phyloP scores from a whole-genome alignment of 257 asterid species.

The Solanum tarijense region DNA sequence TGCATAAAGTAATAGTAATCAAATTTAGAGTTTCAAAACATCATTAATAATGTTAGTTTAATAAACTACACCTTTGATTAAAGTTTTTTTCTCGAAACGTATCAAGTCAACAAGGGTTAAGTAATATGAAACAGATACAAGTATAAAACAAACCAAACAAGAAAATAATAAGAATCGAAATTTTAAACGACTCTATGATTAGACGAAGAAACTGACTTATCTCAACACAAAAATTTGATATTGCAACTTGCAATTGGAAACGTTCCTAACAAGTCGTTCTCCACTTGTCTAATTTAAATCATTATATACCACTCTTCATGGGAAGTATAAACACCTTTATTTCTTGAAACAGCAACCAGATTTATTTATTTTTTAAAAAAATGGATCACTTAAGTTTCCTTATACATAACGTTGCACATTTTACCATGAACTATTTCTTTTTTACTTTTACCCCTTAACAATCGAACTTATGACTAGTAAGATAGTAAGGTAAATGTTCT shows the following conservation, averaged over 20 bases:
- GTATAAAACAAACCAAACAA: background rate
- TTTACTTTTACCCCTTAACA: background rate
- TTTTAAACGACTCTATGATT: background rate
- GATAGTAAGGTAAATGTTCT: background rate
- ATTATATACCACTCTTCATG: background rate
- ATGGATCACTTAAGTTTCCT: background rate
- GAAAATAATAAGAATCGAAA: background rate
- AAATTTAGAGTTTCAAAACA: background rate
- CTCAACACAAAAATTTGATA: background rate
- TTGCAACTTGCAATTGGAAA: background rate
- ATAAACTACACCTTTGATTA: background rate
- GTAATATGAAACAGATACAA: background rate
- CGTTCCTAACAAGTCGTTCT: background rate
- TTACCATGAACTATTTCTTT: background rate
- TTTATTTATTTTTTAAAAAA: background rate
- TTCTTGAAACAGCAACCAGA: background rate
- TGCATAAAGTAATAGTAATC: background rate
- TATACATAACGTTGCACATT: background rate
- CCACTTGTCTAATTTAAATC: background rate
- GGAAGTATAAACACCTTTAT: background rate
- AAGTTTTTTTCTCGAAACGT: background rate
- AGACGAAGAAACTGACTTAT: background rate
- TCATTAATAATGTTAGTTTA: background rate
- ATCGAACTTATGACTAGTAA: background rate
- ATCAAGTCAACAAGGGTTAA: background rate